Percentiles rank a stretch among this genome's conserved stretches.
Evolutionary conservation across 169 alveolate species (phyloP).

Genomic region (Babesia bigemina): DNA sequence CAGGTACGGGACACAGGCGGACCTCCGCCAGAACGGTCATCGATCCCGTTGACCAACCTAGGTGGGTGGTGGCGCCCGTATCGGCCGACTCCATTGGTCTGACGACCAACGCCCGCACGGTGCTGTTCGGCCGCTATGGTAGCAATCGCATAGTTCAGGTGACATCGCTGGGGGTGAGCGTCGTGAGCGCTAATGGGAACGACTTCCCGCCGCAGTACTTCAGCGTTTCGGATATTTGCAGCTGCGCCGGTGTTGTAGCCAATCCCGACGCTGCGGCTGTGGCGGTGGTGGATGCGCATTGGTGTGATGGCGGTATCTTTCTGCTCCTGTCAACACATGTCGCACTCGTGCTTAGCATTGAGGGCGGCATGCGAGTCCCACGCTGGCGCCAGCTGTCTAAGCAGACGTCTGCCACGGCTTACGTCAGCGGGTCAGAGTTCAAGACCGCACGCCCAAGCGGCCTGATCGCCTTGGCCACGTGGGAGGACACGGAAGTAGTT

Average conservation of each 20-base stretch:
- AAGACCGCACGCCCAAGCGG: conserved; percentile 3
- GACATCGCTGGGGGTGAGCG: conserved; percentile 10
- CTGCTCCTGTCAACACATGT: conserved; percentile 39
- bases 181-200: background rate
- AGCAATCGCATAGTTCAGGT: conserved; percentile 32
- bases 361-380: background rate
- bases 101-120: conserved; percentile 7
- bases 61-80: conserved; percentile 12
- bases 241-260: background rate
- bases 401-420: conserved; percentile 37
- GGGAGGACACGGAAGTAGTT: conserved; percentile 39
- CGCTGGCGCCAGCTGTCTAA: background rate
- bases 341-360: conserved; percentile 12
- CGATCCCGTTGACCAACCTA: background rate
- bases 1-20: background rate
- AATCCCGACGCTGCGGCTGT: background rate
- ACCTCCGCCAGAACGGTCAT: background rate
- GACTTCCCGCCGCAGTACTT: background rate
- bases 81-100: background rate
- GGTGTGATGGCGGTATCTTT: conserved; percentile 24
- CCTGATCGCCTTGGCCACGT: conserved; percentile 34
- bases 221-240: conserved; percentile 6
- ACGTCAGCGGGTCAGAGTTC: conserved; percentile 29
- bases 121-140: conserved; percentile 8
- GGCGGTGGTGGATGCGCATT: background rate